Evolutionary conservation across 2,329 filamentous ascomycete species (phyloP), one percentile per base, ranked within the genome.

Genomic region (Cucurbitaria berberidis): DNA sequence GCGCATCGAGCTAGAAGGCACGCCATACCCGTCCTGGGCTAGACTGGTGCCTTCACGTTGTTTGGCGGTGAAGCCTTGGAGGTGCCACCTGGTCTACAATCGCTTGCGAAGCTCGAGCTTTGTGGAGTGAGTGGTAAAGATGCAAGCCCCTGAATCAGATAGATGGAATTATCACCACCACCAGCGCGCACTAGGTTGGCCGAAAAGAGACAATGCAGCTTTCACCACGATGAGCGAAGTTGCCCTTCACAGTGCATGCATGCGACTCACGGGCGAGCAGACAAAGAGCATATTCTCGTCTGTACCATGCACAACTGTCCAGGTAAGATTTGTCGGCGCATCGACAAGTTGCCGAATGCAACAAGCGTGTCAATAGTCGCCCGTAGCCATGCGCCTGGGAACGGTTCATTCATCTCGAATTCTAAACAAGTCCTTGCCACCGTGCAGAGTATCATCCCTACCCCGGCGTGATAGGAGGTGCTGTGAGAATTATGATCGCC

Each of bases 401-500:
- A 45, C 45, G 48, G 47, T 43, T 57, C 49, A 34, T 50, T 48
- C 46, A 50, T 56, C 11, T 56, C 40, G 50, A 62, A 34, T 51
- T 34, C 48, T 39, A 60, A 57, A 47, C 43, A 51, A 51, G 34
- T 48, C 45, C 52, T 48, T 48, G 36, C 45, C 36, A 44, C 56
- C 52, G 63, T 64, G 64, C 54, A 50, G 30, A 34, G 30, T 13
- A 34, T 34, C 3, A 53, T 34, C 41, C 38, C 50, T 63, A 63
- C 64, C 50, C 50, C 48, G 56, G 55, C 59, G 60, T 67, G 63
- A 65, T 53, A 51, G 29, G 41, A 59, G 43, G 39, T 68, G 62
- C 64, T 44, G 56, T 45, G 56, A 53, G 51, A 62, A 63, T 65
- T 62, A 59, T 63, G 68, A 71, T 72, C 66, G 63, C 55, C 69